Base-by-base conservation (phyloP, 108 stramenopile genomes). In the Pseudonitzschia pungens region DNA sequence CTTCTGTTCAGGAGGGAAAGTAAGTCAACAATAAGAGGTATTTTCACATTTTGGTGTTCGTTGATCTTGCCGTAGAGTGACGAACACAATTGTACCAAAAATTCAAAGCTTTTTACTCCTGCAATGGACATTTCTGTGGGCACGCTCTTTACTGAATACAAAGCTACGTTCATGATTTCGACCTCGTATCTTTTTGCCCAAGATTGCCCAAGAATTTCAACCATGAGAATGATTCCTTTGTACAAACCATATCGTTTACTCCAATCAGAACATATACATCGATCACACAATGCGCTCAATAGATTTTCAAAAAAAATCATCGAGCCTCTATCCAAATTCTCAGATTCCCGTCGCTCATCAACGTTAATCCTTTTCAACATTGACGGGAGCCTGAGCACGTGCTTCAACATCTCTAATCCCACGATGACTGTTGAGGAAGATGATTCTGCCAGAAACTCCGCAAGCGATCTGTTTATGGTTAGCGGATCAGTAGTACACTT, bases 91-190 rank as follows among this genome's bases (percentile, higher is more conserved):
- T 69, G 66, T 12, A 87, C 52, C 54, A 91, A 83, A 66, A 95
- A 95, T 62, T 55, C 52, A 73, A 89, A 71, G 0, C 89, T 74
- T 28, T 83, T 77, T 16, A 84, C 74, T n/a, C 60, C 56, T 36
- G 88, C 87, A 8, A 50, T 69, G 12, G 84, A 52, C 53, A 92
- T 78, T 69, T 92, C 90, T 26, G 71, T 65, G 20, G 91, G 91
- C 0, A 84, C 77, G 72, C 82, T 89, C 77, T 95, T 95, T 14
- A 95, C 60, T 22, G 84, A 63, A 60, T 88, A 88, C 32, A 92
- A 77, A 20, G 91, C 90, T 12, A 79, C 73, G 52, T 88, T 83
- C 52, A 95, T 78, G 20, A 95, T 70, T 72, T 89, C 87, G 40
- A 80, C 55, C 80, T 95, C 89, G 70, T 83, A 89, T 48, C 76